Conservation (phyloP, 2,329 filamentous ascomycete genomes). For the Magnaporthales sp. region DNA sequence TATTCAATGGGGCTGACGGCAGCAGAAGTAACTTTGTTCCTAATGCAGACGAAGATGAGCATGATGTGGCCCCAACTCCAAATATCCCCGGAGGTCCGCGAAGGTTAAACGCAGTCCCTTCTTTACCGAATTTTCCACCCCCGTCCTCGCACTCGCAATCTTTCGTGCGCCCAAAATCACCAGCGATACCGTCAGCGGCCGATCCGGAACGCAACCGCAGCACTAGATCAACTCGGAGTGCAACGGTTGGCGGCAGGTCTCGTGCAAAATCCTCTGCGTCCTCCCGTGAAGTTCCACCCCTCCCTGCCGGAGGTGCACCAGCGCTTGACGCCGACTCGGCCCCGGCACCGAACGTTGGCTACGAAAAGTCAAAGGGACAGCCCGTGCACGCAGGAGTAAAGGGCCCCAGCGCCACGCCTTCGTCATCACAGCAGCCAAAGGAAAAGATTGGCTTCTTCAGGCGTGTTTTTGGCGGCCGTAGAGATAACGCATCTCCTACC, state of each 20-base stretch:
- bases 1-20: constrained; percentile 18
- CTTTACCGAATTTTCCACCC: constrained; percentile 27
- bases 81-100: constrained; percentile 75
- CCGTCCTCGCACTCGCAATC: constrained; percentile 12
- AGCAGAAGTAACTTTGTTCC: not conserved
- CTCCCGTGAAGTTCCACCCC: constrained; percentile 18
- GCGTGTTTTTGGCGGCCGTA: constrained; percentile 68
- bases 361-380: constrained; percentile 46
- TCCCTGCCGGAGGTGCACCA: constrained; percentile 12
- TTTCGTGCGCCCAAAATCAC: not conserved
- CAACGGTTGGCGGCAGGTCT: constrained; percentile 24
- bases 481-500: not conserved
- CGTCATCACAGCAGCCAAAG: constrained; percentile 33
- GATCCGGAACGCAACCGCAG: constrained; percentile 44
- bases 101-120: constrained; percentile 24
- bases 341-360: constrained; percentile 49
- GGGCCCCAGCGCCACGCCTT: constrained; percentile 26
- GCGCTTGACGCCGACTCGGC: constrained; percentile 39
- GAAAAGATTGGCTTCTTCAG: constrained; percentile 85
- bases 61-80: constrained; percentile 79
- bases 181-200: not conserved
- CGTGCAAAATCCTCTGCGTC: constrained; percentile 15
- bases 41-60: constrained; percentile 37
- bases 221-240: constrained; percentile 46
- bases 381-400: constrained; percentile 25